phyloP scores from a whole-genome alignment of 768 basidiomycete species.

The Collybia mongolica region DNA sequence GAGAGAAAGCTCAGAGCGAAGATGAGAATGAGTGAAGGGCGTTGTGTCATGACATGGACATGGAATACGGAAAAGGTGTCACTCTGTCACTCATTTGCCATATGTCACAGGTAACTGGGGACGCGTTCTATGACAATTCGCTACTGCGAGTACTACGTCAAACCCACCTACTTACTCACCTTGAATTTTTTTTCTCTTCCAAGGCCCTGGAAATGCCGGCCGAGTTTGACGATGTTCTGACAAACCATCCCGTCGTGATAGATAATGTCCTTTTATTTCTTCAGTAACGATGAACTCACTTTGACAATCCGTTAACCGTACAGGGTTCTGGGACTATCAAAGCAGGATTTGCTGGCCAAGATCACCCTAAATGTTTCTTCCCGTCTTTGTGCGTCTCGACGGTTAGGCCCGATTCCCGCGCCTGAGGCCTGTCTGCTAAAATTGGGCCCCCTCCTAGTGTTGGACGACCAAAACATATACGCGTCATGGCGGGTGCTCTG shows the following conservation, averaged over 20 bases:
- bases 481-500: slow-evolving; percentile 96
- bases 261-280: slow-evolving; percentile 75
- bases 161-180: slow-evolving; percentile 12
- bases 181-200: slow-evolving; percentile 7
- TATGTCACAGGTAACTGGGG: background rate
- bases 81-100: slow-evolving; percentile 1
- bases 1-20: slow-evolving; percentile 14
- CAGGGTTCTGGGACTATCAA: slow-evolving; percentile 99
- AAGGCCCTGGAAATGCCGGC: slow-evolving; percentile 56
- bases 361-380: slow-evolving; percentile 99
- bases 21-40: background rate
- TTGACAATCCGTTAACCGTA: slow-evolving; percentile 14
- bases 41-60: slow-evolving; percentile 8
- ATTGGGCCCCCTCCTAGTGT: slow-evolving; percentile 52
- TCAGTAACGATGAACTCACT: slow-evolving; percentile 16
- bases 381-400: slow-evolving; percentile 87
- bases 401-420: slow-evolving; percentile 30
- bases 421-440: slow-evolving; percentile 22
- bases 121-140: background rate
- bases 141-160: slow-evolving; percentile 2
- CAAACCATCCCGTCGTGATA: slow-evolving; percentile 98
- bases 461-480: slow-evolving; percentile 94
- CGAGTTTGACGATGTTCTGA: slow-evolving; percentile 91
- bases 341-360: slow-evolving; percentile 98
- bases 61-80: background rate